These are phyloP conservation scores for Salicornia ramosissima DNA, from an alignment of 148 eudicot species.

Conservation along the genomic window DNA sequence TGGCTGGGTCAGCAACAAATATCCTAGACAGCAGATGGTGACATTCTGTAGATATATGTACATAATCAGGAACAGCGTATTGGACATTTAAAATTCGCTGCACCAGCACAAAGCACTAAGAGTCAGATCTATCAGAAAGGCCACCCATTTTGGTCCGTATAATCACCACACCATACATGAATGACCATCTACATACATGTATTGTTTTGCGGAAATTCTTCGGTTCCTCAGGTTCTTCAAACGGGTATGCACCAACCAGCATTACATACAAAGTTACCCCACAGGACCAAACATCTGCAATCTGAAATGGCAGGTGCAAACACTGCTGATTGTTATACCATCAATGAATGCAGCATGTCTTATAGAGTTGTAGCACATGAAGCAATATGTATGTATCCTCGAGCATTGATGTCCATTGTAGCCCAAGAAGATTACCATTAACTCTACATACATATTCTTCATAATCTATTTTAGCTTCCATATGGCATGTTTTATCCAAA, in stretches of 20 bases:
- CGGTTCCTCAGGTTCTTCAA: constrained; percentile 94
- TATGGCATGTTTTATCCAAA: too few species aligned
- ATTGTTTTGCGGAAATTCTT: constrained; percentile 85
- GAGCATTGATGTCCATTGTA: background rate
- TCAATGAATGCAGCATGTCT: background rate
- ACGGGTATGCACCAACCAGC: constrained; percentile 92
- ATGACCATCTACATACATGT: constrained; percentile 38
- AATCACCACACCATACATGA: too few species aligned
- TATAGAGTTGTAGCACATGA: background rate
- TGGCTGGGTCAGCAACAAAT: constrained; percentile 77
- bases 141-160: constrained; percentile 1
- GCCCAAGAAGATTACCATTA: too few species aligned
- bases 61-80: constrained; percentile 86
- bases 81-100: constrained; percentile 92
- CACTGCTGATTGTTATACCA: too few species aligned
- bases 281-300: constrained; percentile 97
- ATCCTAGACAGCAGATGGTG: constrained; percentile 83
- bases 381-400: background rate
- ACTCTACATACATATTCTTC: background rate
- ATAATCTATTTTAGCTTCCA: too few species aligned
- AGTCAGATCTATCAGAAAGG: constrained; percentile 20
- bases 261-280: constrained; percentile 91
- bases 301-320: constrained; percentile 29
- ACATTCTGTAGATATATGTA: constrained; percentile 86
- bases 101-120: constrained; percentile 23